A percentile compares a stretch with the other conserved stretches of the same genome.
Conservation (phyloP, 106 monocot species). For the Dendrobium chrysotoxum region DNA sequence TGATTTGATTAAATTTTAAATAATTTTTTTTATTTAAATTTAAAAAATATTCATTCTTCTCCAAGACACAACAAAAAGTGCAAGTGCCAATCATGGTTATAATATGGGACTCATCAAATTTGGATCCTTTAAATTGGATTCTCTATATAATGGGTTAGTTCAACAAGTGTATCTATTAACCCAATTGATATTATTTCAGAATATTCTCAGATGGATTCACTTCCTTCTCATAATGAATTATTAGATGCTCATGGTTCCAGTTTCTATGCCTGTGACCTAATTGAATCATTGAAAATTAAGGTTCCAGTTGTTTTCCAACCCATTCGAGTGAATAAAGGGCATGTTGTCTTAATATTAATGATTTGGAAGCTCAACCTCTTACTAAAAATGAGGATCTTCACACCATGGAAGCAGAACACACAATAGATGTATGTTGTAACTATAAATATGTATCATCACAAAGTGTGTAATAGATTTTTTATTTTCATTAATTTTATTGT, state of each 20-base stretch:
- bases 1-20: no score
- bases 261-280: not conserved
- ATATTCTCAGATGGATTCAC: not conserved
- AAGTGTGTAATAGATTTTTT: not conserved
- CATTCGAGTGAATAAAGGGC: not conserved
- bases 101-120: not conserved
- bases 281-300: not conserved
- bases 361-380: not conserved
- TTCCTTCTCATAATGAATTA: not conserved
- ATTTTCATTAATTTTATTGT: not conserved
- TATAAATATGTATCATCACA: not conserved
- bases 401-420: not conserved
- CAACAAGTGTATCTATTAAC: not conserved
- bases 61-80: not conserved
- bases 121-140: slow-evolving; percentile 1
- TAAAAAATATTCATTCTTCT: no score
- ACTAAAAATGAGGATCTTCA: not conserved
- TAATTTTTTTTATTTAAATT: no score
- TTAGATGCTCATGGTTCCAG: not conserved
- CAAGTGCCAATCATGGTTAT: not conserved
- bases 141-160: not conserved
- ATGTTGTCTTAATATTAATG: not conserved
- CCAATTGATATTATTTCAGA: not conserved
- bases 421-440: not conserved
- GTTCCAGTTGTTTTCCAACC: no score